These are phyloP conservation scores for Rubus idaeus DNA, from an alignment of 306 rosid genomes.

Conservation along the genomic window DNA sequence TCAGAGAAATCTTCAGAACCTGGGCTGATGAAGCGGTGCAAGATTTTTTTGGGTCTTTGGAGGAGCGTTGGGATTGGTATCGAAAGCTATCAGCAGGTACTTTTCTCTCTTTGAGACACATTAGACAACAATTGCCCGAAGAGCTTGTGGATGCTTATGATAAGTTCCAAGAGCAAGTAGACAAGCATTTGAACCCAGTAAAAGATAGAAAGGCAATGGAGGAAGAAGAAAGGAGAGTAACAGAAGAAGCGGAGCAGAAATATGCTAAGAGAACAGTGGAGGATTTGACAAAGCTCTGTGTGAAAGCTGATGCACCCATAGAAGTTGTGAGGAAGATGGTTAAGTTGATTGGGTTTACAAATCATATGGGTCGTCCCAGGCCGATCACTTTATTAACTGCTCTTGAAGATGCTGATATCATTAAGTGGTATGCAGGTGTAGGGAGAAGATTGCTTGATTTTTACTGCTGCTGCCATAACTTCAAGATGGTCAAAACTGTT, in stretches of 20 bases:
- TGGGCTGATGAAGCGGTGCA: slow-evolving; percentile 79
- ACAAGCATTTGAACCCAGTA: slow-evolving; percentile 69
- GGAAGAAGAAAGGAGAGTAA: slow-evolving; percentile 57
- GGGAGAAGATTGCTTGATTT: slow-evolving; percentile 89
- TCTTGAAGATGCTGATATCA: slow-evolving; percentile 74
- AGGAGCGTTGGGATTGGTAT: slow-evolving; percentile 78
- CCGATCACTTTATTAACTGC: slow-evolving; percentile 64
- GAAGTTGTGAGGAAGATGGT: slow-evolving; percentile 66
- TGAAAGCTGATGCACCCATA: slow-evolving; percentile 83
- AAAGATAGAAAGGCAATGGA: slow-evolving; percentile 54
- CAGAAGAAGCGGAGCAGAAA: slow-evolving; percentile 66
- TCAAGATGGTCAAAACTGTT: slow-evolving; percentile 71
- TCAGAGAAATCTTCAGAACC: slow-evolving; percentile 48
- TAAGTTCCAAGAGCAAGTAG: slow-evolving; percentile 73
- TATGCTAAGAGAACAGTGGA: slow-evolving; percentile 67
- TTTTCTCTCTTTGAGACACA: slow-evolving; percentile 72
- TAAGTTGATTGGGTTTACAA: slow-evolving; percentile 76
- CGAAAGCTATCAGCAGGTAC: slow-evolving; percentile 57
- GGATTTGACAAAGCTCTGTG: slow-evolving; percentile 76
- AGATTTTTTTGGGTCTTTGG: slow-evolving; percentile 56
- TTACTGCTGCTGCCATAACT: slow-evolving; percentile 87
- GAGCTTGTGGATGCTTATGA: slow-evolving; percentile 77
- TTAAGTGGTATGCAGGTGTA: slow-evolving; percentile 87
- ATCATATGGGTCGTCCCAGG: slow-evolving; percentile 85
- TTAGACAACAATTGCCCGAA: slow-evolving; percentile 70